Evolutionary conservation across 2,329 filamentous ascomycete species (phyloP).

Genomic region (Aspergillus eucalypticola): DNA sequence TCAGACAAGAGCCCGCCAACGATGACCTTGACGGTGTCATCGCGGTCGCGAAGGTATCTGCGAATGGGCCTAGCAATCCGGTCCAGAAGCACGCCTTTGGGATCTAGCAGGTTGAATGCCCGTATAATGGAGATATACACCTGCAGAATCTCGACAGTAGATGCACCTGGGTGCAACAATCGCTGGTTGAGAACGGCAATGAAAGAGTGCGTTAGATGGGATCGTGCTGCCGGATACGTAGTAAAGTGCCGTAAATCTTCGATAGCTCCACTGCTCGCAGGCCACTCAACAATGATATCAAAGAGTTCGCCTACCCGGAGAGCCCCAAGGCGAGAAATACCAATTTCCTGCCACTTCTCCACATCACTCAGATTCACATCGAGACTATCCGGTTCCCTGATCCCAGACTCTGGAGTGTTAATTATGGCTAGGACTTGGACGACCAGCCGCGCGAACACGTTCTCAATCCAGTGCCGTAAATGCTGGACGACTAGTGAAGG

Average conservation of each 20-base stretch:
- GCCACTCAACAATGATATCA: constrained; percentile 63
- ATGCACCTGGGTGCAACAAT: constrained; percentile 63
- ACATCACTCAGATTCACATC: constrained; percentile 46
- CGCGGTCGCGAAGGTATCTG: constrained; percentile 62
- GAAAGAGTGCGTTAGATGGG: constrained; percentile 57
- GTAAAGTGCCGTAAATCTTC: constrained; percentile 62
- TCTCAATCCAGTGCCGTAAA: constrained; percentile 57
- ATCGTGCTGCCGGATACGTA: constrained; percentile 55
- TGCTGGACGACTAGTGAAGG: constrained; percentile 51
- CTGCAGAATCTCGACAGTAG: constrained; percentile 66
- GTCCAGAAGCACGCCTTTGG: constrained; percentile 66
- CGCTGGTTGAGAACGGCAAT: constrained; percentile 54
- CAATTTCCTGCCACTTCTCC: constrained; percentile 58
- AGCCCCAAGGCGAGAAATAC: constrained; percentile 56
- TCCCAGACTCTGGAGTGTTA: constrained; percentile 26
- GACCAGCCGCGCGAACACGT: constrained; percentile 55
- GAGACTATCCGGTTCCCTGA: constrained; percentile 26
- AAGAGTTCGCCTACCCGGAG: constrained; percentile 60
- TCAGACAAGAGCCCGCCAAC: constrained; percentile 64
- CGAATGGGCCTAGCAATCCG: constrained; percentile 66
- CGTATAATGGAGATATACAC: constrained; percentile 68
- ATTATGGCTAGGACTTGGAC: constrained; percentile 51
- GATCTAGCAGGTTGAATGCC: constrained; percentile 63
- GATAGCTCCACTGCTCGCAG: constrained; percentile 59
- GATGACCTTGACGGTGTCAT: constrained; percentile 67